These are phyloP conservation scores for Protostelium mycophagum DNA, from an alignment of 78 protist species.

Conservation along the genomic window DNA sequence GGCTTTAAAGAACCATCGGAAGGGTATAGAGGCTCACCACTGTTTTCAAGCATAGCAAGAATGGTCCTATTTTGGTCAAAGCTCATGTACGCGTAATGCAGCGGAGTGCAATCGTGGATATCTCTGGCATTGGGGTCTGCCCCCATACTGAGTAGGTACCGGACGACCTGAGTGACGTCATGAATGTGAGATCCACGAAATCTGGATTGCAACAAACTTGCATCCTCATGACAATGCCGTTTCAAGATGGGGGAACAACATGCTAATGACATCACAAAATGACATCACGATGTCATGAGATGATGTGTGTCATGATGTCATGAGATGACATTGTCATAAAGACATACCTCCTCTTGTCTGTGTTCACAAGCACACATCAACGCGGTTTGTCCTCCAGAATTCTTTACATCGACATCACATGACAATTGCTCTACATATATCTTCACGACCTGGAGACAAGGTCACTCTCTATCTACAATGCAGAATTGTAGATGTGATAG, in stretches of 20 bases:
- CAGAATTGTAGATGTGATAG: too few relatives aligned
- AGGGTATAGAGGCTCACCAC: too few relatives aligned
- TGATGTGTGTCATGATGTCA: too few relatives aligned
- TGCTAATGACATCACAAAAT: too few relatives aligned
- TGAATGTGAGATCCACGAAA: too few relatives aligned
- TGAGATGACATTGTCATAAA: too few relatives aligned
- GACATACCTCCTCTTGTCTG: too few relatives aligned
- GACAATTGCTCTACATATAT: not conserved
- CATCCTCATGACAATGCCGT: too few relatives aligned
- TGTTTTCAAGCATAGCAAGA: not conserved
- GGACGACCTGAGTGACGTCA: not conserved
- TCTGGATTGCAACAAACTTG: too few relatives aligned
- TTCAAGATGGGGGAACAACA: too few relatives aligned
- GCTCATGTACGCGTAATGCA: not conserved
- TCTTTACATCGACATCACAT: not conserved
- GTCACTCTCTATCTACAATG: too few relatives aligned
- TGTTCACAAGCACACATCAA: not conserved
- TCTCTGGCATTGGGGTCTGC: not conserved
- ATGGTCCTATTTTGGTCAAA: not conserved
- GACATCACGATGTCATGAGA: too few relatives aligned
- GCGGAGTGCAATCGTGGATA: not conserved
- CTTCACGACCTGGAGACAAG: not conserved
- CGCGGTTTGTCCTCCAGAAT: not conserved
- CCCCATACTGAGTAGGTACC: not conserved
- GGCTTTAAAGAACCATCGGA: not conserved